A percentile compares a stretch with the other conserved stretches of the same genome.
phyloP scores from a whole-genome alignment of 176 grass and related monocot genomes.

The Cenchrus americanus region DNA sequence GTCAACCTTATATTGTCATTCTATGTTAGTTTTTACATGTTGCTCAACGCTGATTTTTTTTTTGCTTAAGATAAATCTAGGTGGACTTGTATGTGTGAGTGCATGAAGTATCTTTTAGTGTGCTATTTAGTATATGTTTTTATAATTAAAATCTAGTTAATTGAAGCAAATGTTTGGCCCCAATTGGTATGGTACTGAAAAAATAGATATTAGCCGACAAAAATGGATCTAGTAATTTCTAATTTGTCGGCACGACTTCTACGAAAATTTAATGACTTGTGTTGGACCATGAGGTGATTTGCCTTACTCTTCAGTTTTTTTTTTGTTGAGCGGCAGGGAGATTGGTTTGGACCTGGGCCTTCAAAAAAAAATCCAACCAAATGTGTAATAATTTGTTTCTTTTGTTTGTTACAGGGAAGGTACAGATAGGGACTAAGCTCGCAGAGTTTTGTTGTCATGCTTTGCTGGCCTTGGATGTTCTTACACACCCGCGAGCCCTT shows the following conservation, averaged over 20 bases:
- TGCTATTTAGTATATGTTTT: background rate
- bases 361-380: background rate
- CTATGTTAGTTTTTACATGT: no score
- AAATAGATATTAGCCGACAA: slow-evolving; percentile 12
- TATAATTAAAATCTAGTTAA: background rate
- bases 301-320: background rate
- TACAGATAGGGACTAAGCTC: slow-evolving; percentile 65
- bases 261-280: background rate
- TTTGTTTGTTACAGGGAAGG: slow-evolving; percentile 70
- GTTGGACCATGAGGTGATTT: background rate
- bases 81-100: no score
- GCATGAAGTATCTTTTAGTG: slow-evolving; percentile 6
- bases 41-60: no score
- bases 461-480: slow-evolving; percentile 80
- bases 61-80: no score
- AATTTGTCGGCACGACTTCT: background rate
- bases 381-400: slow-evolving; percentile 17
- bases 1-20: no score
- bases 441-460: slow-evolving; percentile 67
- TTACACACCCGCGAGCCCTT: slow-evolving; percentile 77
- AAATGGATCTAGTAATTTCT: background rate
- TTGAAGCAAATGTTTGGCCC: slow-evolving; percentile 17
- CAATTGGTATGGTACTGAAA: slow-evolving; percentile 5
- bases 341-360: background rate
- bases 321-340: background rate